Base-by-base conservation (phyloP, 805 yeast genomes). In the Saturnispora halmiae region DNA sequence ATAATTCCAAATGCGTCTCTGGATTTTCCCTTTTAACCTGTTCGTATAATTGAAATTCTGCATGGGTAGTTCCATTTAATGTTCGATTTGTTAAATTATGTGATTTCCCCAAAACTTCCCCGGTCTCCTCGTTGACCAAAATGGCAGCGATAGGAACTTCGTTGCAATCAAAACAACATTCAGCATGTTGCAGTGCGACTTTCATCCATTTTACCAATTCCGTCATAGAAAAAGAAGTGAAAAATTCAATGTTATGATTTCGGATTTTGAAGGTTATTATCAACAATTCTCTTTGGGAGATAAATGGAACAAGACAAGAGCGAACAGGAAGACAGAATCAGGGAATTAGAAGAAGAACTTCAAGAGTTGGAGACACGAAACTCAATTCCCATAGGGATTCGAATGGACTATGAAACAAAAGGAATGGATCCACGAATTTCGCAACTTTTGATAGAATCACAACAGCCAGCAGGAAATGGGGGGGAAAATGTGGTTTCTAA, bases 71-170 rank as follows among this genome's bases (percentile, higher is more conserved):
- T 1, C 97, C 96, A 48, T 86, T 81, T 19, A 84, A 66, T 2
- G 94, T 78, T 19, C 77, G 68, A 54, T 90, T 90, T 7, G 97
- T 90, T 54, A 78, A 84, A 58, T 90, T 90, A 66, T 79, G 78
- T 1, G 96, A 95, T 40, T 69, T 67, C 16, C 86, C 83, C 8
- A 90, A 62, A 18, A 90, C 65, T 41, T 69, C 51, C 10, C 65
- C 63, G 9, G 46, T 39, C 22, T 9, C 10, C 25, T 69, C 45
- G 50, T 59, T 49, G 3, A 73, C 87, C 51, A 81, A 76, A 2
- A 86, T 69, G 51, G 94, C 82, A 1, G 92, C 87, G 1, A 86
- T 94, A 0, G 95, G 95, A 0, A 85, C 88, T 52, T 85, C 95
- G 31, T 73, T 74, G n/a, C 62, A 61, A 32, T 64, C 64, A 18